A percentile compares a stretch with the other conserved stretches of the same genome.
These are phyloP conservation scores for Schoenoplectus triqueter DNA, from an alignment of 202 grass and related monocot species.

Conservation along the genomic window DNA sequence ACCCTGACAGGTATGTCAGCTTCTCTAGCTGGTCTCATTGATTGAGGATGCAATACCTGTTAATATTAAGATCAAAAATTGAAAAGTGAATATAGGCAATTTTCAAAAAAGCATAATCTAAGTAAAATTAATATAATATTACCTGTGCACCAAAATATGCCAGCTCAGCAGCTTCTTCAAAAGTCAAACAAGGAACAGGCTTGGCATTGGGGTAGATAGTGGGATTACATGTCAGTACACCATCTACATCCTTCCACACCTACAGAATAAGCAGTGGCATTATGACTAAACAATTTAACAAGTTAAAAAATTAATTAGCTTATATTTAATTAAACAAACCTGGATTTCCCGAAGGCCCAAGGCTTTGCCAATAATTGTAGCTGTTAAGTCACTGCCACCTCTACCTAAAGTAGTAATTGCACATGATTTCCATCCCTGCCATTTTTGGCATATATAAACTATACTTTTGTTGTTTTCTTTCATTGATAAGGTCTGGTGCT, in stretches of 20 bases:
- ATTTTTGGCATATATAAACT: slow-evolving; percentile 34
- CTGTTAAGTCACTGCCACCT: slow-evolving; percentile 95
- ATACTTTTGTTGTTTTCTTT: not conserved
- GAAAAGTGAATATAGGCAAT: not conserved
- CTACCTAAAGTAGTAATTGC: slow-evolving; percentile 96
- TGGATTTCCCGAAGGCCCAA: slow-evolving; percentile 96
- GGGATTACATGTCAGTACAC: slow-evolving; percentile 95
- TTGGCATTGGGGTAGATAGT: slow-evolving; percentile 82
- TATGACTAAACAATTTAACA: slow-evolving; percentile 20
- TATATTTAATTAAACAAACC: slow-evolving; percentile 49
- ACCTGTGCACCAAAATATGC: slow-evolving; percentile 99
- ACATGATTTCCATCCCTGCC: slow-evolving; percentile 90
- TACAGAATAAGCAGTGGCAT: slow-evolving; percentile 35
- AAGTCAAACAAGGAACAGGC: slow-evolving; percentile 90
- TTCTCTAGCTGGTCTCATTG: slow-evolving; percentile 94
- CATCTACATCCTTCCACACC: slow-evolving; percentile 99
- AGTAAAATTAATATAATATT: not conserved
- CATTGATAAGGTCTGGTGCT: not conserved
- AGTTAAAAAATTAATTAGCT: not conserved
- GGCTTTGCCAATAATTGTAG: slow-evolving; percentile 90
- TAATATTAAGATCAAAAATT: not conserved
- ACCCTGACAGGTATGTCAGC: slow-evolving; percentile 88
- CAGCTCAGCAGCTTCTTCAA: slow-evolving; percentile 99
- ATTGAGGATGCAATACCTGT: slow-evolving; percentile 96
- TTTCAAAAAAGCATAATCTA: slow-evolving; percentile 19